Base-by-base conservation (phyloP, 2,329 filamentous ascomycete species). In the Claviceps africana region DNA sequence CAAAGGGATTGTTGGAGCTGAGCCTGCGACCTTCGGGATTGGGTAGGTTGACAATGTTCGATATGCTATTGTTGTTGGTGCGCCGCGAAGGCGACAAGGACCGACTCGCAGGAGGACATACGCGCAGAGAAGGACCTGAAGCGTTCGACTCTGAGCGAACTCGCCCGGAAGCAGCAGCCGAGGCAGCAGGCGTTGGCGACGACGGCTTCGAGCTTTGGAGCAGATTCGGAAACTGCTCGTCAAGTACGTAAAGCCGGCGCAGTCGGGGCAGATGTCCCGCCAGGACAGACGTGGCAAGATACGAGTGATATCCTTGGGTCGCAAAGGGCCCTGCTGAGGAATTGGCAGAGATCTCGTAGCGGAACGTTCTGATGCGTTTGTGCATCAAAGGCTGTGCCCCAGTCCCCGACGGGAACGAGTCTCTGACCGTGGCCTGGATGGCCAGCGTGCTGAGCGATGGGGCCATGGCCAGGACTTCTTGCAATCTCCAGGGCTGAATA, bases 271-370 rank as follows among this genome's bases (percentile, higher is more conserved):
- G 75, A 8, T 81, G 78, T 56, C 84, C 85, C 17, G 81, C 78
- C 55, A 93, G 79, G 33, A 97, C 78, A 0, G 88, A 95, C n/a
- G 79, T 79, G 28, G 88, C 83, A 21, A 97, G 79, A 67, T 95
- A 95, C 55, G 81, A 79, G 67, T 96, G 95, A 70, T 95, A 94
- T 19, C 76, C 77, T 10, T 72, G 67, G 0, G 76, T 76, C 9
- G 73, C 69, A 55, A 80, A 85, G 11, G 82, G 74, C 22, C 81
- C 78, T 0, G 78, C 70, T 4, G 72, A 65, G 0, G 78, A 69
- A 10, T 72, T 72, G 3, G 81, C 76, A 11, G 80, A 84, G 63
- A 97, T 86, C 67, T 96, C 91, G 64, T 83, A 96, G 59, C 91
- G 84, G 15, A 97, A 72, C 2, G 80, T 84, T 58, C 75, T 71